Evolutionary conservation across 176 grass and related monocot genomes (phyloP).

Genomic region (Otatea glauca): DNA sequence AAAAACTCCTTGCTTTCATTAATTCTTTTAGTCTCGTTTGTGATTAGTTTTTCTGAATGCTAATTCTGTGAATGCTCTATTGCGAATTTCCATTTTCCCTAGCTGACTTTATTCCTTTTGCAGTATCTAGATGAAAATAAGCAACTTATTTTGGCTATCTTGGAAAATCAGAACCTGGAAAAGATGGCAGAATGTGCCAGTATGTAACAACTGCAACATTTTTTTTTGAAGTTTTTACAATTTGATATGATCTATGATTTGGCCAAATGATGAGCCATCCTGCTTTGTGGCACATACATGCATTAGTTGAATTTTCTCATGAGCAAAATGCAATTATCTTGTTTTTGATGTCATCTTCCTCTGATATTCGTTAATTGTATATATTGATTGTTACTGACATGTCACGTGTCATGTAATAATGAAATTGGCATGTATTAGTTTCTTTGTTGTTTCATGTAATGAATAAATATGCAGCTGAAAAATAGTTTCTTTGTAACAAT

Average conservation of each 20-base stretch:
- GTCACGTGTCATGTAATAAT: not conserved
- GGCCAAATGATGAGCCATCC: not conserved
- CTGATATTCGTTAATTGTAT: not conserved
- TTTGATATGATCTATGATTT: conserved; percentile 28
- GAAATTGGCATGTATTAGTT: not conserved
- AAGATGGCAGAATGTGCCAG: conserved; percentile 95
- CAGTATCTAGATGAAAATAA: conserved; percentile 95
- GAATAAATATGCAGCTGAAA: conserved; percentile 1
- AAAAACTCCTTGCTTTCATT: not conserved
- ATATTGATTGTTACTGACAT: not conserved
- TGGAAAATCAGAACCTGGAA: conserved; percentile 89
- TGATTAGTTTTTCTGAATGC: conserved; percentile 14
- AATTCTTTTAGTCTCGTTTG: not conserved
- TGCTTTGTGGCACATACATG: not conserved
- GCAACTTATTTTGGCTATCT: conserved; percentile 91
- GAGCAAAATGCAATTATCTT: not conserved
- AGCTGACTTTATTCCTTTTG: conserved; percentile 27
- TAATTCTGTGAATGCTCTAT: not conserved
- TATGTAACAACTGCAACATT: conserved; percentile 49
- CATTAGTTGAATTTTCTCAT: conserved; percentile 26
- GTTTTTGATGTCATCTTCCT: not conserved
- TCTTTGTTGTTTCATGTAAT: not conserved
- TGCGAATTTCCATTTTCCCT: not conserved
- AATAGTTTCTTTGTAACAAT: no score
- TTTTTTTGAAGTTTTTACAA: not conserved